Evolutionary conservation across 352 stramenopile species (phyloP).

Genomic region (Detonula confervacea): DNA sequence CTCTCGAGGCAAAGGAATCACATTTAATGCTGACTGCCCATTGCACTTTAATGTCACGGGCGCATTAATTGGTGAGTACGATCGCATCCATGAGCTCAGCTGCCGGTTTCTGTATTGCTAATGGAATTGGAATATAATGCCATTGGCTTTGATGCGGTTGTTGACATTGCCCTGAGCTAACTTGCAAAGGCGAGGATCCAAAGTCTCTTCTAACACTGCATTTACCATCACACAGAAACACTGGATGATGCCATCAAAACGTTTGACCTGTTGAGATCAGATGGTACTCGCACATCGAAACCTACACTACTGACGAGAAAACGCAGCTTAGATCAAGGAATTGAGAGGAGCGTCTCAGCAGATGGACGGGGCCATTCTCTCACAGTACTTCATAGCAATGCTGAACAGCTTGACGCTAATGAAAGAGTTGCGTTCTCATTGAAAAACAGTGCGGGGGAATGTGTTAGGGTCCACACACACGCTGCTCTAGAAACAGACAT

Average conservation of each 20-base stretch:
- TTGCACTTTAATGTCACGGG: conserved; percentile 88
- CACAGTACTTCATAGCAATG: conserved; percentile 76
- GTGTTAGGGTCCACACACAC: conserved; percentile 78
- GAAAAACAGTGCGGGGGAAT: conserved; percentile 86
- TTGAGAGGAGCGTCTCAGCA: conserved; percentile 16
- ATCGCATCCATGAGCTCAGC: conserved; percentile 31
- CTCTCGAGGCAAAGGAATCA: conserved; percentile 79
- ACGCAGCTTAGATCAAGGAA: conserved; percentile 3
- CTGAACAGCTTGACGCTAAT: conserved; percentile 62
- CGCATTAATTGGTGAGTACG: conserved; percentile 69
- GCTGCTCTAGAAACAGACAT: conserved; percentile 50
- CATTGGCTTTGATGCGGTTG: not conserved
- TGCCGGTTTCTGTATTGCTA: not conserved
- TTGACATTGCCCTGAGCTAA: not conserved
- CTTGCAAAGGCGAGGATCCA: not conserved
- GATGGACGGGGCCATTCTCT: conserved; percentile 53
- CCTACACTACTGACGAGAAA: not conserved
- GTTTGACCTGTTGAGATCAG: conserved; percentile 38
- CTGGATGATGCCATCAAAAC: conserved; percentile 63
- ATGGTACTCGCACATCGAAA: not conserved
- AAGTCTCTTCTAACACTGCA: conserved; percentile 1
- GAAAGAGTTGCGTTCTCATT: conserved; percentile 87
- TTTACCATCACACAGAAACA: conserved; percentile 44
- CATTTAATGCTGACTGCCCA: conserved; percentile 78
- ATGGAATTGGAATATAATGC: conserved; percentile 36